Percentiles rank a stretch among this genome's conserved stretches.
phyloP scores from a whole-genome alignment of 2,329 filamentous ascomycete genomes.

The Paecilomyces fulvus region DNA sequence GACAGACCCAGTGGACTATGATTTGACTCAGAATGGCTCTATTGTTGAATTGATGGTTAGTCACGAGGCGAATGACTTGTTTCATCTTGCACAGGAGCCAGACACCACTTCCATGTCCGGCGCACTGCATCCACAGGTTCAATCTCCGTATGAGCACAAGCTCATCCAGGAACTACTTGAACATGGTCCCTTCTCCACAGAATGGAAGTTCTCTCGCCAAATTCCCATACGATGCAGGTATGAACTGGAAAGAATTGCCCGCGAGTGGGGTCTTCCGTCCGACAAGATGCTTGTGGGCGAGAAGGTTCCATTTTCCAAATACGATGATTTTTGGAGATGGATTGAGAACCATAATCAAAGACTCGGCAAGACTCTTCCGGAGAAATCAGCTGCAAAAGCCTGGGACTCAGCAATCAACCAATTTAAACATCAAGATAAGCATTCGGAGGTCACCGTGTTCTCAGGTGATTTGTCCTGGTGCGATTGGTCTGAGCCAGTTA shows the following conservation, averaged over 20 bases:
- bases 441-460: slow-evolving; percentile 31
- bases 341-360: slow-evolving; percentile 18
- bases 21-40: slow-evolving; percentile 14
- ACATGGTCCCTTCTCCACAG: slow-evolving; percentile 28
- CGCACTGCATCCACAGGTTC: slow-evolving; percentile 2
- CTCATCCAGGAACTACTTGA: slow-evolving; percentile 21
- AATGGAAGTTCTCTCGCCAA: slow-evolving; percentile 15
- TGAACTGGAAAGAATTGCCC: slow-evolving; percentile 28
- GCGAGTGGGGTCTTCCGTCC: slow-evolving; percentile 19
- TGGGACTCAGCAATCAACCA: slow-evolving; percentile 27
- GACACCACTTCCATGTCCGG: background rate
- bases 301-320: slow-evolving; percentile 14
- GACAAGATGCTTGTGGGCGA: slow-evolving; percentile 20
- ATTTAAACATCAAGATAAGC: slow-evolving; percentile 22
- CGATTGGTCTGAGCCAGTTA: slow-evolving; percentile 18
- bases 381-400: slow-evolving; percentile 19
- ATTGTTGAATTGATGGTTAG: slow-evolving; percentile 11
- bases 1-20: slow-evolving; percentile 14
- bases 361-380: slow-evolving; percentile 16
- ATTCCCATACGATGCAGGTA: slow-evolving; percentile 29
- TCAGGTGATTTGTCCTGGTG: slow-evolving; percentile 35
- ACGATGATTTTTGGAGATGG: slow-evolving; percentile 27
- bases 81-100: slow-evolving; percentile 1
- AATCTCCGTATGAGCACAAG: slow-evolving; percentile 8
- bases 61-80: slow-evolving; percentile 7